Base-by-base conservation (phyloP, 768 basidiomycete genomes). In the Tubosaeta sp. region DNA sequence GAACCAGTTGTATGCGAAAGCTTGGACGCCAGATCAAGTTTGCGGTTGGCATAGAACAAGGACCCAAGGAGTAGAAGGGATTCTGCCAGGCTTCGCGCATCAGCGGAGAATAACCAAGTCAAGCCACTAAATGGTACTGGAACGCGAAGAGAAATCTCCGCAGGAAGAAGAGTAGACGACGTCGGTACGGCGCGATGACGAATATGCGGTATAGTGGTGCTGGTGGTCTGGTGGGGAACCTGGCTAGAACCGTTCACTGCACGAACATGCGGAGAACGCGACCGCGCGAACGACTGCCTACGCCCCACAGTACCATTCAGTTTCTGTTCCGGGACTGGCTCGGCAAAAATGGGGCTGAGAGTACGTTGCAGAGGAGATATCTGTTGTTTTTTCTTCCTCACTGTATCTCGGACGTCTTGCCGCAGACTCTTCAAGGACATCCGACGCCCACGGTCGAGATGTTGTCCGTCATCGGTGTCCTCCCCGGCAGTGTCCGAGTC, bases 11-110 rank as follows among this genome's bases (percentile, higher is more conserved):
- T 45, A 53, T 56, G 31, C 44, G 54, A 53, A 41, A 38, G 46
- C 32, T 31, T 21, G 40, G 59, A 32, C 18, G 53, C 57, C 29
- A 39, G 44, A 25, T 53, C 54, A 3, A 70, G 44, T 61, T 77
- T 77, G 51, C 69, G 71, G 6, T 81, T 75, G 24, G 81, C 79
- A 54, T 75, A 81, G 32, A 79, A 66, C 16, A 89, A 71, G 18
- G 86, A 86, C 16, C 71, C 73, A n/a, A 89, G 65, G 6, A 92
- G 76, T 4, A 90, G 61, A 25, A 75, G n/a, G 7, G 78, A 80
- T 69, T 92, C 89, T 11, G 77, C 79, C 19, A 82, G 73, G 54
- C 79, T 77, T 54, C 86, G 73, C 25, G 78, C 69, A 56, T 89
- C 85, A 25, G 86, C 76, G n/a, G 73, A 73, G 56, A 86, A 76